phyloP scores from a whole-genome alignment of 352 stramenopile genomes.

The Phytophthora hibernalis region DNA sequence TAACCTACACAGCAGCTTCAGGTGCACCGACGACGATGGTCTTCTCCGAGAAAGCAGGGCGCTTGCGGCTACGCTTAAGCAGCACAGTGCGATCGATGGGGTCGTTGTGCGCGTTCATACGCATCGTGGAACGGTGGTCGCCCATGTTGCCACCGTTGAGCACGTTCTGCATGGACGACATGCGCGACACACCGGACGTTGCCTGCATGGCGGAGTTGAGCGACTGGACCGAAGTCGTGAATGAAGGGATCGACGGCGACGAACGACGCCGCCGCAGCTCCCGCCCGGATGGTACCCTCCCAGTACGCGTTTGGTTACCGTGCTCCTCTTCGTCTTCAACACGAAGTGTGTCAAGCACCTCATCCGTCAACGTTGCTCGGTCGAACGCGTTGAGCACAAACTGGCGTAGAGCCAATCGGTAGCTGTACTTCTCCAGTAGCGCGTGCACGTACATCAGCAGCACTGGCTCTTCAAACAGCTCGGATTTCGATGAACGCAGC shows the following conservation, averaged over 20 bases:
- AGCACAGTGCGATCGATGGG: slow-evolving; percentile 77
- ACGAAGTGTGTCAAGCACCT: slow-evolving; percentile 76
- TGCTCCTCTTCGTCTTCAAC: slow-evolving; percentile 52
- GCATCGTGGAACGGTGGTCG: slow-evolving; percentile 61
- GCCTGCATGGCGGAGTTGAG: slow-evolving; percentile 81
- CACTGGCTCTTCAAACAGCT: slow-evolving; percentile 86
- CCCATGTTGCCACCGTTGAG: slow-evolving; percentile 34
- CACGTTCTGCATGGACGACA: slow-evolving; percentile 58
- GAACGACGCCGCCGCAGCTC: slow-evolving; percentile 74
- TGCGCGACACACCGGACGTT: slow-evolving; percentile 55
- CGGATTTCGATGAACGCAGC: slow-evolving; percentile 67
- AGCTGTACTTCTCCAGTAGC: slow-evolving; percentile 87
- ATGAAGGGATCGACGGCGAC: slow-evolving; percentile 88
- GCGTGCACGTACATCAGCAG: slow-evolving; percentile 85
- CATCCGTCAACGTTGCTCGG: slow-evolving; percentile 68
- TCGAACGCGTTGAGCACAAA: slow-evolving; percentile 91
- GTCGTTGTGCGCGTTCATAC: slow-evolving; percentile 65
- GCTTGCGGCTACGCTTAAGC: slow-evolving; percentile 83
- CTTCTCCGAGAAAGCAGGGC: slow-evolving; percentile 75
- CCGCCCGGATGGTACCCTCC: slow-evolving; percentile 55
- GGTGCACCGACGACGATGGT: slow-evolving; percentile 89
- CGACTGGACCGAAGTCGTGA: slow-evolving; percentile 86
- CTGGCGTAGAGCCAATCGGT: slow-evolving; percentile 82
- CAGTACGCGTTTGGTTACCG: slow-evolving; percentile 51
- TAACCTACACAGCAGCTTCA: slow-evolving; percentile 81